These are phyloP conservation scores for Phoma herbarum DNA, from an alignment of 2,329 filamentous ascomycete genomes.

Conservation along the genomic window DNA sequence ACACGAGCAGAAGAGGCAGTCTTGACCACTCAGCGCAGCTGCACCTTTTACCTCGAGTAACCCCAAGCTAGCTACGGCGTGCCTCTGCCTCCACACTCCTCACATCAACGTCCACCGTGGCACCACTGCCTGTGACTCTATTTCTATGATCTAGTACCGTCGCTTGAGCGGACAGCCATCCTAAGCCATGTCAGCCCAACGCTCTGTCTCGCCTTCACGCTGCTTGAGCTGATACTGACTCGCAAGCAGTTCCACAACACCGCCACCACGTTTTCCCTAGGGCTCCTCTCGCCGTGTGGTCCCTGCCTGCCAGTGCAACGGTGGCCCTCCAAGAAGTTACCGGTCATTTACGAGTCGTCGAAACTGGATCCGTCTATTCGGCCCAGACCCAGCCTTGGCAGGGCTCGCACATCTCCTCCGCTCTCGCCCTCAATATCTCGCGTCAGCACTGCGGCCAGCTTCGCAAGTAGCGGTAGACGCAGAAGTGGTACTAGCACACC, in stretches of 20 bases:
- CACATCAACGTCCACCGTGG: too few species aligned
- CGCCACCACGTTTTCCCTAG: conserved; percentile 24
- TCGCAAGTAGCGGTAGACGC: conserved; percentile 1
- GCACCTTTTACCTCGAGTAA: background rate
- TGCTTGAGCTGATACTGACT: background rate
- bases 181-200: background rate
- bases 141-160: conserved; percentile 6
- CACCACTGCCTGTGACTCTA: conserved; percentile 11
- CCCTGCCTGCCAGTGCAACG: conserved; percentile 19
- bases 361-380: conserved; percentile 25
- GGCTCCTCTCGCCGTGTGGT: conserved; percentile 11
- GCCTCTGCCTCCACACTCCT: background rate
- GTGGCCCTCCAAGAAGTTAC: conserved; percentile 13
- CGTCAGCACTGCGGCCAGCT: conserved; percentile 1
- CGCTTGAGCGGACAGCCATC: conserved; percentile 1
- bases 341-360: conserved; percentile 18
- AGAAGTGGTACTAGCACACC: conserved; percentile 5
- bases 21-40: background rate
- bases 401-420: conserved; percentile 16
- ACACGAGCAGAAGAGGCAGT: background rate
- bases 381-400: conserved; percentile 25
- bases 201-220: background rate
- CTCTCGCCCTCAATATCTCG: conserved; percentile 2
- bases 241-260: conserved; percentile 7
- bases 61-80: background rate